These are phyloP conservation scores for Epichloe gansuensis DNA, from an alignment of 2,329 filamentous ascomycete genomes.

Conservation along the genomic window DNA sequence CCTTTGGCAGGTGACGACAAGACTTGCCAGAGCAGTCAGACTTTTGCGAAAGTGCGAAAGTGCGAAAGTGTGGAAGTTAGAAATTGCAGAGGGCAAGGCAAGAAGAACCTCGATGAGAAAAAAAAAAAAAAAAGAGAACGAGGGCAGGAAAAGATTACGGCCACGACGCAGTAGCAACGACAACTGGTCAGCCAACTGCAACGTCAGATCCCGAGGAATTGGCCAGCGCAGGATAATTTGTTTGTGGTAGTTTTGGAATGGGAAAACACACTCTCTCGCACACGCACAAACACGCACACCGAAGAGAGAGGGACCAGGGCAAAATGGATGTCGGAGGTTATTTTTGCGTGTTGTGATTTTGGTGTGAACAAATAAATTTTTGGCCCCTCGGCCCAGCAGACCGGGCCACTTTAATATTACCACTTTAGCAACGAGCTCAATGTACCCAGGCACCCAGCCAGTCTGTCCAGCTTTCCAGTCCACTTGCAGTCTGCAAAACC, in stretches of 20 bases:
- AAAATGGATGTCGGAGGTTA: conserved; percentile 6
- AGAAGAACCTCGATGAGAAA: not conserved
- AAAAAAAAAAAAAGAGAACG: not conserved
- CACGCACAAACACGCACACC: not conserved
- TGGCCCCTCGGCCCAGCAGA: not conserved
- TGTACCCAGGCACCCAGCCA: too few species aligned
- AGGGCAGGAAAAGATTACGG: not conserved
- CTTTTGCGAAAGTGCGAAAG: not conserved
- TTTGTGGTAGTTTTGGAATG: not conserved
- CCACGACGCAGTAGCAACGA: conserved; percentile 1
- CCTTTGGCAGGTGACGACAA: not conserved
- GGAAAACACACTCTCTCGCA: conserved; percentile 1
- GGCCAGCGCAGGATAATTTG: not conserved
- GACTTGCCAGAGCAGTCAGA: not conserved
- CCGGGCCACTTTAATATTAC: not conserved
- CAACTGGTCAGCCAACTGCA: not conserved
- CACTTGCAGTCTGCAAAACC: too few species aligned
- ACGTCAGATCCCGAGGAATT: conserved; percentile 1
- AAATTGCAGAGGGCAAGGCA: not conserved
- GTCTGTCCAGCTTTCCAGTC: too few species aligned
- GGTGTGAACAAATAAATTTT: conserved; percentile 2
- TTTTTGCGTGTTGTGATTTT: conserved; percentile 4
- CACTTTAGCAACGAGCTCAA: not conserved
- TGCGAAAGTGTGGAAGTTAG: not conserved
- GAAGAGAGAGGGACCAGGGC: conserved; percentile 1